These are phyloP conservation scores for Fusarium drepaniforme DNA, from an alignment of 2,329 filamentous ascomycete species.

Conservation along the genomic window DNA sequence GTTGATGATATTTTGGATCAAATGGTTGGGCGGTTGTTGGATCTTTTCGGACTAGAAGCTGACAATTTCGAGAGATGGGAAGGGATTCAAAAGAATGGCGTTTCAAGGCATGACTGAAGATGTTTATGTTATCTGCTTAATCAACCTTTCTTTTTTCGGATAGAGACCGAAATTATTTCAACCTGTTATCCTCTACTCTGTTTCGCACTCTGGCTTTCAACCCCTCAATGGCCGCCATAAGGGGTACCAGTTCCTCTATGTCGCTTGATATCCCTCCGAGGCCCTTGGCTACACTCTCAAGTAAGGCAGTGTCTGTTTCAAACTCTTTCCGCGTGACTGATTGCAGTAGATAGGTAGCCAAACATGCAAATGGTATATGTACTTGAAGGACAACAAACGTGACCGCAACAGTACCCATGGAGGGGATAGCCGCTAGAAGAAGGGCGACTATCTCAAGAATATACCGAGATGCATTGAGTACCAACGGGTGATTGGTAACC, in stretches of 20 bases:
- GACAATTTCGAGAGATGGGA: constrained; percentile 55
- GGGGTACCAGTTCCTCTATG: background rate
- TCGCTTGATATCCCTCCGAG: background rate
- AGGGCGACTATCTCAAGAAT: background rate
- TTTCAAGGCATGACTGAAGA: background rate
- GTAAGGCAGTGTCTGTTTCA: background rate
- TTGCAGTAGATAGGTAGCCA: background rate
- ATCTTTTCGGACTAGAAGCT: constrained; percentile 57
- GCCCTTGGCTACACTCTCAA: background rate
- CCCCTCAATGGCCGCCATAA: background rate
- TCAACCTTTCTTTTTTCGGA: background rate
- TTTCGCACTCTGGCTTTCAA: background rate
- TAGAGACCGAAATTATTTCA: background rate
- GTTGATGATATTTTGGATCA: constrained; percentile 59
- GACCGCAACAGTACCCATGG: background rate
- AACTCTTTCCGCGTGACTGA: background rate
- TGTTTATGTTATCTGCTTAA: no score
- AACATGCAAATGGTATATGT: background rate
- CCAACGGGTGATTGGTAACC: background rate
- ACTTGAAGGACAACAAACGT: background rate
- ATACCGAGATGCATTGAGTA: background rate
- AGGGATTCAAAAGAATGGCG: constrained; percentile 8
- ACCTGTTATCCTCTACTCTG: background rate
- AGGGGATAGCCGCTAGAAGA: background rate
- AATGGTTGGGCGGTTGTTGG: constrained; percentile 60